Conservation (phyloP, 2,329 filamentous ascomycete species). For the Parafenestella ontariensis region DNA sequence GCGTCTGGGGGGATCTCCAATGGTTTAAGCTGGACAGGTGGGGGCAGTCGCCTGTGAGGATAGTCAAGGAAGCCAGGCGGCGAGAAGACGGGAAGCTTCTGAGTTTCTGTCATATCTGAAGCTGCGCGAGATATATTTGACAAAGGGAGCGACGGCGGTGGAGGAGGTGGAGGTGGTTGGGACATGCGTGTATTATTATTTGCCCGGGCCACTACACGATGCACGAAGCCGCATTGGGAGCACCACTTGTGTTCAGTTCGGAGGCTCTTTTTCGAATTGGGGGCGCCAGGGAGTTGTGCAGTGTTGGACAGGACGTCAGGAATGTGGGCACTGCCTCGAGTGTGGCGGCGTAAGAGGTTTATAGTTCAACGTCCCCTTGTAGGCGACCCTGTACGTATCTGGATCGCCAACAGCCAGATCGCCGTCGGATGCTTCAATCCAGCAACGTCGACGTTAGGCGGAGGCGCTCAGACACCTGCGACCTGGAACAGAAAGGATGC, state of each 20-base stretch:
- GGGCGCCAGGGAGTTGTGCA: conserved; percentile 48
- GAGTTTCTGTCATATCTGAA: conserved; percentile 55
- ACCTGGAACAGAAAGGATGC: conserved; percentile 39
- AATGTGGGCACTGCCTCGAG: conserved; percentile 47
- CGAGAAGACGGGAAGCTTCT: conserved; percentile 52
- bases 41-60: conserved; percentile 49
- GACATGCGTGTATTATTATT: conserved; percentile 54
- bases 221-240: conserved; percentile 52
- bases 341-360: conserved; percentile 50
- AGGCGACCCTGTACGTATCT: conserved; percentile 47
- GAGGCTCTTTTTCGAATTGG: conserved; percentile 44
- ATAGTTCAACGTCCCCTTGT: conserved; percentile 42
- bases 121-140: conserved; percentile 43
- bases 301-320: conserved; percentile 49
- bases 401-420: conserved; percentile 49
- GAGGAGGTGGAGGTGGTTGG: conserved; percentile 50
- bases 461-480: conserved; percentile 44
- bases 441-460: conserved; percentile 46
- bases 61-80: conserved; percentile 50
- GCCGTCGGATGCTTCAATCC: conserved; percentile 41
- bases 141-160: conserved; percentile 52
- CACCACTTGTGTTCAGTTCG: conserved; percentile 44
- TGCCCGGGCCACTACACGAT: conserved; percentile 49
- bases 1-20: conserved; percentile 48
- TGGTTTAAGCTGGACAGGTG: conserved; percentile 50